These are phyloP conservation scores for Lagerstroemia speciosa DNA, from an alignment of 345 rosid species.

Conservation along the genomic window DNA sequence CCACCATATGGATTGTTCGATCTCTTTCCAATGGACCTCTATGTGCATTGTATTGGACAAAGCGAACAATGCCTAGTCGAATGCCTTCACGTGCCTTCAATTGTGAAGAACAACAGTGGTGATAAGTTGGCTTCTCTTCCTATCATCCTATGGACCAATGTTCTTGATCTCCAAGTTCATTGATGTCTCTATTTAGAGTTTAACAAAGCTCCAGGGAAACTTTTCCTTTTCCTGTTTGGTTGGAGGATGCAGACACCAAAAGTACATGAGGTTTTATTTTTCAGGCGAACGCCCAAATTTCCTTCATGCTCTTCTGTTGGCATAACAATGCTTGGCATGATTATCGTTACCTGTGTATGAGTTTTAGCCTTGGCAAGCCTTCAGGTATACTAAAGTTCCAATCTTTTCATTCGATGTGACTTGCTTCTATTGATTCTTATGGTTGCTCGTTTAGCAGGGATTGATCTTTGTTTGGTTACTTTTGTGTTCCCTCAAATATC, in stretches of 20 bases:
- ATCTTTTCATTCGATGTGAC: not conserved
- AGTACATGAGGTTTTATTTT: not conserved
- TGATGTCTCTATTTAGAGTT: not conserved
- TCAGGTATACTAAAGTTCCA: not conserved
- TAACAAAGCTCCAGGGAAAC: not conserved
- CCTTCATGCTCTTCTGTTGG: not conserved
- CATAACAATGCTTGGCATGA: not conserved
- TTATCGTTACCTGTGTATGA: not conserved
- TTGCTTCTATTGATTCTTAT: not conserved
- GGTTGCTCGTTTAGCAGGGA: not conserved
- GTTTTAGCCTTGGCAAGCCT: not conserved
- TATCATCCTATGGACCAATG: not conserved
- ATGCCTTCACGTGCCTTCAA: not conserved
- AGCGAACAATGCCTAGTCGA: not conserved
- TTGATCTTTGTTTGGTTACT: not conserved
- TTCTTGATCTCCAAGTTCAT: not conserved
- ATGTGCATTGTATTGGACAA: not conserved
- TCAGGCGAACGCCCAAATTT: not conserved
- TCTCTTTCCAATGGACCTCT: not conserved
- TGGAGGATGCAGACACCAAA: not conserved
- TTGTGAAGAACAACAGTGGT: not conserved
- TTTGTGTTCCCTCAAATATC: not conserved
- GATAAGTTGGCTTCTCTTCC: not conserved
- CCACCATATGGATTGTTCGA: not conserved
- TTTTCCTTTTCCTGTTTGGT: not conserved